phyloP scores from a whole-genome alignment of 2,329 filamentous ascomycete species.

The Metarhizium guizhouense region DNA sequence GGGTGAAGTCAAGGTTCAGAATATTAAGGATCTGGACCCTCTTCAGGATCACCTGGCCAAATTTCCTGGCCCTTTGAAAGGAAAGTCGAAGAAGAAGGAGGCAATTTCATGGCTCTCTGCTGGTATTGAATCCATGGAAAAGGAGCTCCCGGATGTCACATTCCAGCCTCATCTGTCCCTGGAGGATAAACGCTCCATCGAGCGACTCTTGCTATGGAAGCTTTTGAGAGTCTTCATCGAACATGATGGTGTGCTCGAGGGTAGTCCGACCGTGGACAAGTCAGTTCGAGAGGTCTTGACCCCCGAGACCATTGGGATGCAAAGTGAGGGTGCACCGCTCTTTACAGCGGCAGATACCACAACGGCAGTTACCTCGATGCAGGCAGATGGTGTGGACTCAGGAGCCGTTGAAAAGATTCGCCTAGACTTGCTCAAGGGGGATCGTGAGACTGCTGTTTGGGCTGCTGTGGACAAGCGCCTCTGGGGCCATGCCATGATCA shows the following conservation, averaged over 20 bases:
- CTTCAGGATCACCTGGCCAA: constrained; percentile 63
- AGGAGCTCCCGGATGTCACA: constrained; percentile 38
- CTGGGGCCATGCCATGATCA: constrained; percentile 93
- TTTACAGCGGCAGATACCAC: constrained; percentile 16
- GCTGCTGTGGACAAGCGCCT: constrained; percentile 83
- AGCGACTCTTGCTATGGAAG: constrained; percentile 82
- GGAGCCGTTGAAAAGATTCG: constrained; percentile 64
- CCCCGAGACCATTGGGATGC: constrained; percentile 32
- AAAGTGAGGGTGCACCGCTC: constrained; percentile 10
- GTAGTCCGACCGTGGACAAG: constrained; percentile 59
- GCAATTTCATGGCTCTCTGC: constrained; percentile 68
- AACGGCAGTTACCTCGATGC: constrained; percentile 26
- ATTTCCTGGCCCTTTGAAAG: constrained; percentile 83
- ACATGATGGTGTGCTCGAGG: constrained; percentile 74
- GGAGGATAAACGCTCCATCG: constrained; percentile 63
- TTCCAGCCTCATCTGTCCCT: constrained; percentile 43
- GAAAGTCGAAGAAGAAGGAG: constrained; percentile 95
- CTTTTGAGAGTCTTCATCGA: constrained; percentile 75
- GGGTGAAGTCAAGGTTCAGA: constrained; percentile 73
- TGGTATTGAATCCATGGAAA: constrained; percentile 68
- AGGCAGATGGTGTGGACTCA: constrained; percentile 60
- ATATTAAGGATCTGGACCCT: constrained; percentile 64
- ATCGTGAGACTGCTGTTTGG: constrained; percentile 90
- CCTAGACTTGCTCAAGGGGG: constrained; percentile 64
- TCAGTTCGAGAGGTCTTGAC: constrained; percentile 68